Conservation (phyloP, 2,329 filamentous ascomycete species). For the Trichoderma simmonsii region DNA sequence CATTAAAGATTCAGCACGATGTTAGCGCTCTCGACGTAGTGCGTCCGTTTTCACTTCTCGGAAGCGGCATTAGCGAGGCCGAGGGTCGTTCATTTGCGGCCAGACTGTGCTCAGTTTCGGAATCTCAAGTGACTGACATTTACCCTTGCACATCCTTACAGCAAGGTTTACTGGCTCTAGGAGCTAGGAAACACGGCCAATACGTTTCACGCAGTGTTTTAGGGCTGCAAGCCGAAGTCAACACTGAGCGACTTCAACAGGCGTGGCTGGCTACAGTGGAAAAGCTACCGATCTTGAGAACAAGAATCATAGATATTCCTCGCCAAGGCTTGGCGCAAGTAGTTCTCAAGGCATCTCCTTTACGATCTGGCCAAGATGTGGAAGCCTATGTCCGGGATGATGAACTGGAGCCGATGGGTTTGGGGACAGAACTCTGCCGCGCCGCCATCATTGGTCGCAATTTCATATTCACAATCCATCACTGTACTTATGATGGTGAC, state of each 20-base stretch:
- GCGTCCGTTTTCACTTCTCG: neutral
- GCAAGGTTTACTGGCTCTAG: constrained; percentile 7
- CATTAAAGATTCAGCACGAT: neutral
- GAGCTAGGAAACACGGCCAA: neutral
- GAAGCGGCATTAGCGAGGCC: neutral
- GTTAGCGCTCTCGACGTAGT: neutral
- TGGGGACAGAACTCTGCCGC: constrained; percentile 6
- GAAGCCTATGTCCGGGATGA: neutral
- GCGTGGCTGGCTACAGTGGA: constrained; percentile 6
- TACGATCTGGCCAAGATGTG: neutral
- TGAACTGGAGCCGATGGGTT: constrained; percentile 8
- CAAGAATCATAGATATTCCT: constrained; percentile 2
- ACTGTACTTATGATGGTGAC: constrained; percentile 7
- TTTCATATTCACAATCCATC: constrained; percentile 16
- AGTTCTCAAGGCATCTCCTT: neutral
- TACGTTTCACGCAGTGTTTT: constrained; percentile 13
- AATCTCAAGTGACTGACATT: neutral
- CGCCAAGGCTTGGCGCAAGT: constrained; percentile 6
- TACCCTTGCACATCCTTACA: constrained; percentile 13
- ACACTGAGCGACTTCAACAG: neutral
- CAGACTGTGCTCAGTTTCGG: neutral
- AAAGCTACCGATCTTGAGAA: constrained; percentile 8
- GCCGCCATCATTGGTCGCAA: neutral
- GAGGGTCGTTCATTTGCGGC: neutral
- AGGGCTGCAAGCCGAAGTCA: neutral